Evolutionary conservation across 2,329 filamentous ascomycete species (phyloP).

Genomic region (Tolypocladium ophioglossoides): DNA sequence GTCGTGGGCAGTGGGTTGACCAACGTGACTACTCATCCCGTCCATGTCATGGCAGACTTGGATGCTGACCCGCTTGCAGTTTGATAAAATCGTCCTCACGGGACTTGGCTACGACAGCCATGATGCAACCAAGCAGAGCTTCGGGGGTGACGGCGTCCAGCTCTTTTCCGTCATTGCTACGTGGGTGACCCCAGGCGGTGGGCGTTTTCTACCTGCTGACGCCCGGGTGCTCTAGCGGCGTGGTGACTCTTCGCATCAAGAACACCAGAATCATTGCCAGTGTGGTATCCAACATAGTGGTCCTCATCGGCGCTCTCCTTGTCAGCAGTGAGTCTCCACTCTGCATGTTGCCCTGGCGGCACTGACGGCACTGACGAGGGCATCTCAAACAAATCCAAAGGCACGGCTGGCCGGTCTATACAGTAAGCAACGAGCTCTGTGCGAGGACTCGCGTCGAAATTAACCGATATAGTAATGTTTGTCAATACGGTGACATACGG

Average conservation of each 20-base stretch:
- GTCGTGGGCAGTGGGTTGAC: background rate
- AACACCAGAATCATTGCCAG: background rate
- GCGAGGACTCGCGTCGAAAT: too few relatives aligned
- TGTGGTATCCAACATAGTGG: background rate
- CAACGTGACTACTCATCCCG: background rate
- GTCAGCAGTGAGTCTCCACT: background rate
- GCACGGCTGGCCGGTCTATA: background rate
- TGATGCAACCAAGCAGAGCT: background rate
- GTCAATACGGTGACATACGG: constrained; percentile 8
- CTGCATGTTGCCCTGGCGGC: too few relatives aligned
- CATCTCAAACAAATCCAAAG: background rate
- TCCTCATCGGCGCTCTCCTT: background rate
- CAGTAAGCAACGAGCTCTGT: background rate
- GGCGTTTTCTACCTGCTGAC: too few relatives aligned
- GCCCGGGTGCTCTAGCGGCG: background rate
- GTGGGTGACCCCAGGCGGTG: background rate
- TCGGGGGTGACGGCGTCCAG: background rate
- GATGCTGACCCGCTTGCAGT: background rate
- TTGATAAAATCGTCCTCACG: background rate
- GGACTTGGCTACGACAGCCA: background rate
- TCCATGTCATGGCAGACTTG: too few relatives aligned
- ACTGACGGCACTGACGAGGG: too few relatives aligned
- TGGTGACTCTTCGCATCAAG: background rate
- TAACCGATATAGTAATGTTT: background rate
- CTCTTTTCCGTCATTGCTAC: background rate